A percentile compares a stretch with the other conserved stretches of the same genome.
Conservation (phyloP, 768 basidiomycete species). For the Agaricus bisporus region DNA sequence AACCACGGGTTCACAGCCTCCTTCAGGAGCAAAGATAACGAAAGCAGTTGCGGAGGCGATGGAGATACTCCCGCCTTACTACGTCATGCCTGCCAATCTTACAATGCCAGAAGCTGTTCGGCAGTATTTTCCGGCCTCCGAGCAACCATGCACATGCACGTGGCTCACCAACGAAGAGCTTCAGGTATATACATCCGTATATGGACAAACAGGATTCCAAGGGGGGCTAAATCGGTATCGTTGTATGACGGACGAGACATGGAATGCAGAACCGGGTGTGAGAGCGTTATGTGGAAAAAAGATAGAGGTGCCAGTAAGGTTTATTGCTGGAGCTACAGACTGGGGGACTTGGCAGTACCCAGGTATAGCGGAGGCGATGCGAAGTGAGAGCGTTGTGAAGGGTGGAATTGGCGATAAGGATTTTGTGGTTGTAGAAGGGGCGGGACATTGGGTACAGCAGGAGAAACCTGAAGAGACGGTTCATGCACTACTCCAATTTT, state of each 20-base stretch:
- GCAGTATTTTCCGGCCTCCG: slow-evolving; percentile 25
- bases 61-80: slow-evolving; percentile 45
- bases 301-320: slow-evolving; percentile 50
- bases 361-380: slow-evolving; percentile 42
- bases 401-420: slow-evolving; percentile 25
- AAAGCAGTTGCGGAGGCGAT: not conserved
- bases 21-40: not conserved
- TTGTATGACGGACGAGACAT: slow-evolving; percentile 26
- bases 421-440: slow-evolving; percentile 46
- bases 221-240: slow-evolving; percentile 60
- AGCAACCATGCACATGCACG: slow-evolving; percentile 19
- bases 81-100: slow-evolving; percentile 49
- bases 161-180: slow-evolving; percentile 51
- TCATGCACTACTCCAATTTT: slow-evolving; percentile 32
- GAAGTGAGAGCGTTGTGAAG: slow-evolving; percentile 22
- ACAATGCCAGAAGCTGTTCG: slow-evolving; percentile 47
- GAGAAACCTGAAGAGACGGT: slow-evolving; percentile 42
- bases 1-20: not conserved
- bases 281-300: slow-evolving; percentile 33
- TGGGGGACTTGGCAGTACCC: slow-evolving; percentile 59
- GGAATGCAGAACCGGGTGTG: slow-evolving; percentile 33
- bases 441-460: slow-evolving; percentile 64
- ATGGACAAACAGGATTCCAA: slow-evolving; percentile 50
- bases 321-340: slow-evolving; percentile 47
- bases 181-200: slow-evolving; percentile 42